Evolutionary conservation across 169 alveolate species (phyloP), one percentile per base, ranked within the genome.

Genomic region (Miamiensis avidus): DNA sequence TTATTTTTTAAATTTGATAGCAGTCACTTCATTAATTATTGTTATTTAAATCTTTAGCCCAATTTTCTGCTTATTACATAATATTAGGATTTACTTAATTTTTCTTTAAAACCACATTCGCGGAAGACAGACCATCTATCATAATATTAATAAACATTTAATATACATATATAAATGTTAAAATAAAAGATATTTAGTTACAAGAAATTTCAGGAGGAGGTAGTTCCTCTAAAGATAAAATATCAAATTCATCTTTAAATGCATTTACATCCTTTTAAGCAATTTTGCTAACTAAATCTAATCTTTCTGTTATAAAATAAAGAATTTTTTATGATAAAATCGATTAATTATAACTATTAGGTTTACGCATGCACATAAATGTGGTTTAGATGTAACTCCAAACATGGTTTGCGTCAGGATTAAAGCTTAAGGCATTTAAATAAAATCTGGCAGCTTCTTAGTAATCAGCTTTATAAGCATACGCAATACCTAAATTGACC

Each of bases 401-500:
- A 20, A 97, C 82, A 78, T 97, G 98, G n/a, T 85, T 77, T 0
- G 99, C 98, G 64, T 88, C 81, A 0, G 97, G 97, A 77, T 96
- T 97, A 1, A 97, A 88, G 20, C 88, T 76, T 65, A 97, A 81
- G 11, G 98, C 98, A 78, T 94, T 84, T 29, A 97, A 78, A 87
- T 95, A 95, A 65, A 88, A 92, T 74, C 94, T 93, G 74, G 91
- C 88, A 27, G 97, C 96, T 29, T 88, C 91, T 27, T 34, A 81
- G 76, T 88, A 92, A 31, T 90, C 89, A 64, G 91, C 93, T n/a
- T 89, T 81, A 78, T 93, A 93, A 30, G 96, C 88, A 84, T 95
- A 85, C 25, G 98, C 98, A 11, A 97, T 87, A 29, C 97, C 98
- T 28, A 95, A 76, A 86, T 97, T 97, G 6, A 95, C 96, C 97